phyloP scores from a whole-genome alignment of 495 filamentous ascomycete species.

The Rusavskia elegans region DNA sequence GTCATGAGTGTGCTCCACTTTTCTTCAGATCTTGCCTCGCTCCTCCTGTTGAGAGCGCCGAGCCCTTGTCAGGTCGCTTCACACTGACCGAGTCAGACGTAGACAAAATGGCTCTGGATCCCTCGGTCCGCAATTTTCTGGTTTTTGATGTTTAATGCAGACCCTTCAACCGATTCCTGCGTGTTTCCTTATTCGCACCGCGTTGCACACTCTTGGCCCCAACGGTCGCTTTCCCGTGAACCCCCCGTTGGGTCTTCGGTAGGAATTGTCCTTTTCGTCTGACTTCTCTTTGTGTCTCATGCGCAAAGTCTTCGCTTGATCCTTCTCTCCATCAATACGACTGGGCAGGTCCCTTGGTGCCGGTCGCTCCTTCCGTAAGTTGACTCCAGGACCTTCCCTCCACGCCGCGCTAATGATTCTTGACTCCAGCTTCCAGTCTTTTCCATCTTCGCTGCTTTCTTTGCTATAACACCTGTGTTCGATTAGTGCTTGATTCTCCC shows the following conservation, averaged over 20 bases:
- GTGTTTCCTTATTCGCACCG: not conserved
- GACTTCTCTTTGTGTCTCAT: too few species aligned
- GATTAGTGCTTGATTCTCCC: too few species aligned
- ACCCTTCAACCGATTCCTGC: not conserved
- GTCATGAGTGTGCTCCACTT: not conserved
- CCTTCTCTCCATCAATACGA: not conserved
- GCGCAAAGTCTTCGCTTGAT: not conserved
- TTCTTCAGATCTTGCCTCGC: not conserved
- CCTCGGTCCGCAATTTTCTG: not conserved
- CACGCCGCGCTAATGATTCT: not conserved
- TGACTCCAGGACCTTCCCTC: not conserved
- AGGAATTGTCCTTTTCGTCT: not conserved
- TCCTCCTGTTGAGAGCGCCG: not conserved
- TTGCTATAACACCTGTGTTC: not conserved
- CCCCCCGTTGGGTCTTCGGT: not conserved
- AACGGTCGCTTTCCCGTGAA: not conserved
- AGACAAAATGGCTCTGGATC: not conserved
- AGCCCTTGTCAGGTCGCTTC: not conserved
- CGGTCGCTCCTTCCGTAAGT: not conserved
- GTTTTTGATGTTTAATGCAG: not conserved
- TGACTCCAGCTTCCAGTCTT: not conserved
- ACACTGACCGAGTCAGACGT: not conserved
- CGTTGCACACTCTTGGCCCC: too few species aligned
- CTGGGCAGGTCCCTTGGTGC: not conserved
- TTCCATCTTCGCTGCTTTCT: not conserved